phyloP scores from a whole-genome alignment of 306 rosid genomes.

The Prunus mira region DNA sequence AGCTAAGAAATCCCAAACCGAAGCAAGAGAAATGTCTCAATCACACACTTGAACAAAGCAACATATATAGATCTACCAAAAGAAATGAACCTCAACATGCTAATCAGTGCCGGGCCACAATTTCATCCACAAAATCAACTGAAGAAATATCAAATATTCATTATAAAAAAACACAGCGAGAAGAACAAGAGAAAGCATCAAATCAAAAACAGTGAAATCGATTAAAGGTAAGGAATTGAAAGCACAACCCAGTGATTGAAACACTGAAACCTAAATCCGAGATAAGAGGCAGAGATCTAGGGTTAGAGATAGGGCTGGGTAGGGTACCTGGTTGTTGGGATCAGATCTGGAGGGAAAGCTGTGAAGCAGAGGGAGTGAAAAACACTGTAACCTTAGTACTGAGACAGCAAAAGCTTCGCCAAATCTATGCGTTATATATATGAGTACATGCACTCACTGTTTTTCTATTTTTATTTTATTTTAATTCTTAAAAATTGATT shows the following conservation, averaged over 20 bases:
- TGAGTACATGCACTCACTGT: not conserved
- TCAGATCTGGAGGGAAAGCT: slow-evolving; percentile 31
- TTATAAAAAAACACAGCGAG: not conserved
- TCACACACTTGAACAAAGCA: not conserved
- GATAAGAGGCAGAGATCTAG: slow-evolving; percentile 18
- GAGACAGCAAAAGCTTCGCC: not conserved
- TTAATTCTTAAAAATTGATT: not conserved
- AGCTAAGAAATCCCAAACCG: not conserved
- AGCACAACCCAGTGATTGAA: not conserved
- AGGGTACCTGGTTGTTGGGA: slow-evolving; percentile 30
- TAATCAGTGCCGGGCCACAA: not conserved
- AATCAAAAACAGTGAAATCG: slow-evolving; percentile 4
- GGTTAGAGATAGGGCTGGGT: slow-evolving; percentile 1
- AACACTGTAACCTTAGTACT: not conserved
- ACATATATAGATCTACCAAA: slow-evolving; percentile 27
- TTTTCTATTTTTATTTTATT: not conserved
- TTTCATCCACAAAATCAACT: not conserved
- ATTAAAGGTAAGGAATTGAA: not conserved
- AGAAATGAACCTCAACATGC: not conserved
- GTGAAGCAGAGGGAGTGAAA: slow-evolving; percentile 9
- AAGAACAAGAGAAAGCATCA: not conserved
- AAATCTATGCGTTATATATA: not conserved
- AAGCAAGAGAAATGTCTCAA: slow-evolving; percentile 17
- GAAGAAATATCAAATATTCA: not conserved
- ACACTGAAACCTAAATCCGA: slow-evolving; percentile 10